Conservation (phyloP, 306 rosid species). For the Corylus heterophylla region DNA sequence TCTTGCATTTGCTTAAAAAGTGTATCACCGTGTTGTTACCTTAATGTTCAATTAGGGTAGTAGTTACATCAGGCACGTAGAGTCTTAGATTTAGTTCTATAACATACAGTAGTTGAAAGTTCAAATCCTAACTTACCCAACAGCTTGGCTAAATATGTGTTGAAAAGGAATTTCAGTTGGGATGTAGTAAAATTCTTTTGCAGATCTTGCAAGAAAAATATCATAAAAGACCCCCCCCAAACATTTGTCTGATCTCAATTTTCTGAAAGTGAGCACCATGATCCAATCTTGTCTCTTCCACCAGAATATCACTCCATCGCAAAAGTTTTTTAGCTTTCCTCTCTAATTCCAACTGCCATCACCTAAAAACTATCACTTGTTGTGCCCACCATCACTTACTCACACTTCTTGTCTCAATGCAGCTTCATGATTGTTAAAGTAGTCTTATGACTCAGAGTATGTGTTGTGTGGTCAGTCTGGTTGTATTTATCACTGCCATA, state of each 20-base stretch:
- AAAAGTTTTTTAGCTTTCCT: neutral
- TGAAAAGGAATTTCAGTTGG: too few relatives aligned
- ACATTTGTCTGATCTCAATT: too few relatives aligned
- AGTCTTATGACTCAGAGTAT: too few relatives aligned
- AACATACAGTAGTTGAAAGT: neutral
- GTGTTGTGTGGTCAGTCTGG: too few relatives aligned
- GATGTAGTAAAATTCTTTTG: too few relatives aligned
- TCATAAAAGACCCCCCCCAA: too few relatives aligned
- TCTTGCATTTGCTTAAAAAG: neutral
- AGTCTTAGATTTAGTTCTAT: neutral
- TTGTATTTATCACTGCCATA: too few relatives aligned
- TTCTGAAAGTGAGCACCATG: neutral
- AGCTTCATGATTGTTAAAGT: too few relatives aligned
- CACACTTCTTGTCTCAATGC: too few relatives aligned
- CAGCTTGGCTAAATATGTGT: slow-evolving; percentile 5
- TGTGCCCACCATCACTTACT: neutral
- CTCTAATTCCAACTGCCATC: too few relatives aligned
- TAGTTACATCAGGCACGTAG: neutral
- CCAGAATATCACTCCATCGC: neutral
- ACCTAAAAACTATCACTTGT: too few relatives aligned
- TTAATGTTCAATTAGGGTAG: slow-evolving; percentile 11
- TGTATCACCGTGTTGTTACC: neutral
- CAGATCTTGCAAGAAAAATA: too few relatives aligned
- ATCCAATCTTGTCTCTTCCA: neutral
- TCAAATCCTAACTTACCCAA: neutral